A percentile compares a stretch with the other conserved stretches of the same genome.
Evolutionary conservation across 169 alveolate species (phyloP).

Genomic region (Theileria parva): DNA sequence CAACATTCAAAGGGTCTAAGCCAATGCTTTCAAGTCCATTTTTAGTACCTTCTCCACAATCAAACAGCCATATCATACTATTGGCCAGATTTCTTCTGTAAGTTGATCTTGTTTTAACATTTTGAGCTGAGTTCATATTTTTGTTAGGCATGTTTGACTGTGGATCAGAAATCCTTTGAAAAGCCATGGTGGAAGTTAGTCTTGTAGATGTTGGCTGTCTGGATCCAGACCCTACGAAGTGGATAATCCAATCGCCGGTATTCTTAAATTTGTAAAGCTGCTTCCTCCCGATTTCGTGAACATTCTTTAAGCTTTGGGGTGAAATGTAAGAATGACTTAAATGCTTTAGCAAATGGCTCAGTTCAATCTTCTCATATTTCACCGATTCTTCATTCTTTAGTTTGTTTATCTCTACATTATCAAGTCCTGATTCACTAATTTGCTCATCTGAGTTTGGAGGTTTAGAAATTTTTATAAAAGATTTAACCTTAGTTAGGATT

Average conservation of each 20-base stretch:
- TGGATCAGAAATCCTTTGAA: constrained; percentile 45
- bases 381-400: neutral
- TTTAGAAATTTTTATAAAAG: neutral
- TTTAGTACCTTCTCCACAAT: constrained; percentile 76
- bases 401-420: neutral
- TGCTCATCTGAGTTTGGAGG: neutral
- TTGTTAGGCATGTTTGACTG: constrained; percentile 1
- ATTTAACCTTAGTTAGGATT: neutral
- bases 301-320: neutral
- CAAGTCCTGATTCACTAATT: neutral
- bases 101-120: neutral
- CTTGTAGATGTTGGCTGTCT: constrained; percentile 71
- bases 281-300: neutral
- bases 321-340: neutral
- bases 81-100: neutral
- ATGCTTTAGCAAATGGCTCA: neutral
- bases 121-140: neutral
- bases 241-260: constrained; percentile 63
- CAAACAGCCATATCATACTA: constrained; percentile 65
- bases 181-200: constrained; percentile 71
- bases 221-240: constrained; percentile 78
- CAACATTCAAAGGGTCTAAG: constrained; percentile 37
- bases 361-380: neutral
- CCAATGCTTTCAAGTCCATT: constrained; percentile 58
- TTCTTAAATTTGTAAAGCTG: neutral